A percentile compares a stretch with the other conserved stretches of the same genome.
phyloP scores from a whole-genome alignment of 257 asterid genomes.

The Plantago elongata region DNA sequence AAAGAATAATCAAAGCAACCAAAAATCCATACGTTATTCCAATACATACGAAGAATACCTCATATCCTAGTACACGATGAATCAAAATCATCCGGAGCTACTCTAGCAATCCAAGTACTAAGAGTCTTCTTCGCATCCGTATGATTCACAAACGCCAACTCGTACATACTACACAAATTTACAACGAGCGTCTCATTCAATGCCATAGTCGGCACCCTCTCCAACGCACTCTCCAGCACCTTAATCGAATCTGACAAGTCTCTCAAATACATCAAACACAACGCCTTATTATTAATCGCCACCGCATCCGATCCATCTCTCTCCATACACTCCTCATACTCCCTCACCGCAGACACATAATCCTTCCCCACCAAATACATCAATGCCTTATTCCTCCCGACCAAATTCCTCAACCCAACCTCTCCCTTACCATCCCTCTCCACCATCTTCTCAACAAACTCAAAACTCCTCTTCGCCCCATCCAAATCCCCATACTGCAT shows the following conservation, averaged over 20 bases:
- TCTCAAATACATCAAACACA: constrained; percentile 97
- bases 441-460: constrained; percentile 46
- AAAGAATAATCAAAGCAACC: constrained; percentile 19
- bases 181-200: constrained; percentile 86
- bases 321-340: constrained; percentile 81
- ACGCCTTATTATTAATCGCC: constrained; percentile 86
- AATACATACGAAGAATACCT: constrained; percentile 33
- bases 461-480: constrained; percentile 67
- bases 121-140: constrained; percentile 83
- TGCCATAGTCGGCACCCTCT: constrained; percentile 86
- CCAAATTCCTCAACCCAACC: constrained; percentile 59
- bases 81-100: constrained; percentile 98
- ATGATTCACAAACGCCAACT: constrained; percentile 88
- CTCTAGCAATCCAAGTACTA: constrained; percentile 90
- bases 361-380: constrained; percentile 81
- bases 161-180: constrained; percentile 97
- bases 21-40: constrained; percentile 9
- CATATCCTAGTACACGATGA: constrained; percentile 74
- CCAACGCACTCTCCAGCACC: constrained; percentile 88
- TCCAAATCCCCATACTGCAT: constrained; percentile 95
- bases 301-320: constrained; percentile 76
- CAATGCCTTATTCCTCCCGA: constrained; percentile 85
- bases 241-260: constrained; percentile 88
- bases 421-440: constrained; percentile 30
- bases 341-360: constrained; percentile 87